A percentile compares a stretch with the other conserved stretches of the same genome.
Conservation (phyloP, 805 yeast species). For the Wilhelminamyces savonicus region DNA sequence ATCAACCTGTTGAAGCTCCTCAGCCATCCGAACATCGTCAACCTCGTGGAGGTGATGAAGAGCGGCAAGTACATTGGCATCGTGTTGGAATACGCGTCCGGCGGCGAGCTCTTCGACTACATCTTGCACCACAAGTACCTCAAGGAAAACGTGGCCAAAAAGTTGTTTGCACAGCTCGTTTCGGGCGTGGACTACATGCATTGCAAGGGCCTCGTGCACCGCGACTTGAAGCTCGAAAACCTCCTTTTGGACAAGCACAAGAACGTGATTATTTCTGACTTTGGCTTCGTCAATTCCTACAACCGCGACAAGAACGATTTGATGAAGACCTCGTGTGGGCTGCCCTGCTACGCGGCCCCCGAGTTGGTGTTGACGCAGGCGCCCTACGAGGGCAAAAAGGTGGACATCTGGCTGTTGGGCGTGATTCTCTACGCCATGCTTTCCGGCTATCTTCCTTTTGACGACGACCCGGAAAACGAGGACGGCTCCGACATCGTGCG, state of each 20-base stretch:
- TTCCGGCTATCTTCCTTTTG: conserved; percentile 95
- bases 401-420: conserved; percentile 97
- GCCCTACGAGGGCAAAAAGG: conserved; percentile 88
- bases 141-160: conserved; percentile 81
- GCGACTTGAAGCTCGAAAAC: conserved; percentile 74
- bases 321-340: conserved; percentile 94
- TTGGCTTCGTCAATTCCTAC: conserved; percentile 92
- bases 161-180: conserved; percentile 85
- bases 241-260: conserved; percentile 76
- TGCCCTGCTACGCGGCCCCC: conserved; percentile 98
- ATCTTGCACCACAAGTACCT: conserved; percentile 80
- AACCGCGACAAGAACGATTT: conserved; percentile 52
- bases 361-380: conserved; percentile 83
- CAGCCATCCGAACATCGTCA: conserved; percentile 90
- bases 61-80: conserved; percentile 94
- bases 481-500: conserved; percentile 92
- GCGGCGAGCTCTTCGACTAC: conserved; percentile 94
- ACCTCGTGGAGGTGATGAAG: conserved; percentile 86
- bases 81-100: conserved; percentile 93
- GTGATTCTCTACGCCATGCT: conserved; percentile 94
- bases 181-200: conserved; percentile 91
- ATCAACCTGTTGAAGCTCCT: conserved; percentile 82
- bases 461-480: conserved; percentile 94
- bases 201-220: conserved; percentile 70
- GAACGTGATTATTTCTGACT: conserved; percentile 82